Evolutionary conservation across 2,329 filamentous ascomycete species (phyloP), one percentile per base, ranked within the genome.

Genomic region (Coniochaeta sp.): DNA sequence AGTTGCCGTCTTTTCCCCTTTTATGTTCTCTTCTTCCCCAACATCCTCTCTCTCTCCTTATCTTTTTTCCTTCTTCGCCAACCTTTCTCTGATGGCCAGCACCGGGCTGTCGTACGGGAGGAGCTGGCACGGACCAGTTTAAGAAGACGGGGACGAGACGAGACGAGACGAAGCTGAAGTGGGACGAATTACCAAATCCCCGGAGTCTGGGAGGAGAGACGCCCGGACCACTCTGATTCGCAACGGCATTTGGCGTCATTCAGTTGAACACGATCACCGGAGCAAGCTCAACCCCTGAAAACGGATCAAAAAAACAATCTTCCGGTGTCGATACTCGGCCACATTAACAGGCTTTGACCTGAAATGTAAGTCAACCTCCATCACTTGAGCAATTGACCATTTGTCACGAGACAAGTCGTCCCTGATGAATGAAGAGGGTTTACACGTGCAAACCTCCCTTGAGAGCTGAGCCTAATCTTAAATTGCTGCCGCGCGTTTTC

Each of bases 101-200:
- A 30, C 28, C 4, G 28, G 26, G 26, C 45, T 48, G 45, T 12
- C 24, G 28, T 18, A 28, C 18, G 45, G 45, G 45, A 48, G 45
- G 45, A 48, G 45, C 45, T 48, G 45, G 45, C 28, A 48, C 45
- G 45, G 45, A 48, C 28, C 28, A 31, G 45, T 31, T 4, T 48
- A 48, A 12, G 18, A n/a, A n/a, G n/a, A n/a, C n/a, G n/a, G n/a
- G n/a, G n/a, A n/a, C n/a, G n/a, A n/a, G n/a, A n/a, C n/a, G n/a
- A 45, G n/a, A 16, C 24, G 26, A 48, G 16, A 48, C 42, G 22
- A 42, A 38, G 33, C 18, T 18, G 26, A 13, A 30, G 45, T 31
- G 45, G 45, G 45, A 28, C 45, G 45, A 31, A n/a, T n/a, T n/a
- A n/a, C n/a, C n/a, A n/a, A n/a, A 31, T 48, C 45, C 27, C 45